Evolutionary conservation across 2,329 filamentous ascomycete species (phyloP).

Genomic region (Mollisiaceae sp.): DNA sequence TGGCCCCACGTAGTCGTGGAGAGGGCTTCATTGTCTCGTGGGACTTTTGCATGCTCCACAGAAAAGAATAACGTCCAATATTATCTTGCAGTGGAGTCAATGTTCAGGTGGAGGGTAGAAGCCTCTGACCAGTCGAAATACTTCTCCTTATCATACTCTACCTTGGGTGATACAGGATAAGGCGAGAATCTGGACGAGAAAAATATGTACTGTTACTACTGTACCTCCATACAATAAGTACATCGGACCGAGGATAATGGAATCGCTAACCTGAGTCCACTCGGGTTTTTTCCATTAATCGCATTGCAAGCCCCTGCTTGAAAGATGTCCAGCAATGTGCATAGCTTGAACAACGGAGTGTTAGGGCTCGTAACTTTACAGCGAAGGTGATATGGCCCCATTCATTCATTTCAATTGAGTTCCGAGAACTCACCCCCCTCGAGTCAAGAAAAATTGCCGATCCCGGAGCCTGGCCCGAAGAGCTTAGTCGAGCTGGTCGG

Average conservation of each 20-base stretch:
- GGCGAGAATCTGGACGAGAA: neutral
- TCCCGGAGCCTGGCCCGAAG: slow-evolving; percentile 15
- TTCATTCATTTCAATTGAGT: neutral
- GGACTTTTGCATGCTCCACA: neutral
- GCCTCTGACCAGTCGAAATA: neutral
- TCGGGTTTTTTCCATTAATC: slow-evolving; percentile 17
- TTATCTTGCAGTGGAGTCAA: neutral
- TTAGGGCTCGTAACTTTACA: neutral
- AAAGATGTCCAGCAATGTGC: neutral
- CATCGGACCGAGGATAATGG: neutral
- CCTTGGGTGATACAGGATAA: neutral
- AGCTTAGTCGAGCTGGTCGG: slow-evolving; percentile 3
- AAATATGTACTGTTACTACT: neutral
- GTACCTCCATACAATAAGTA: too few relatives aligned
- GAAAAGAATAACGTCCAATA: neutral
- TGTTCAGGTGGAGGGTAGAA: neutral
- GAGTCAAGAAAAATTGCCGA: slow-evolving; percentile 5
- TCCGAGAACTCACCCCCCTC: neutral
- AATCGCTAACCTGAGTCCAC: slow-evolving; percentile 1
- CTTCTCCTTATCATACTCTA: neutral
- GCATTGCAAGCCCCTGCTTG: neutral
- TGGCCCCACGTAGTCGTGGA: neutral
- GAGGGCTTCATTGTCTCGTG: neutral
- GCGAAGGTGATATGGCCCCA: neutral
- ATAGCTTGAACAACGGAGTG: neutral